phyloP scores from a whole-genome alignment of 305 asterid species.

The Fraxinus greggii region DNA sequence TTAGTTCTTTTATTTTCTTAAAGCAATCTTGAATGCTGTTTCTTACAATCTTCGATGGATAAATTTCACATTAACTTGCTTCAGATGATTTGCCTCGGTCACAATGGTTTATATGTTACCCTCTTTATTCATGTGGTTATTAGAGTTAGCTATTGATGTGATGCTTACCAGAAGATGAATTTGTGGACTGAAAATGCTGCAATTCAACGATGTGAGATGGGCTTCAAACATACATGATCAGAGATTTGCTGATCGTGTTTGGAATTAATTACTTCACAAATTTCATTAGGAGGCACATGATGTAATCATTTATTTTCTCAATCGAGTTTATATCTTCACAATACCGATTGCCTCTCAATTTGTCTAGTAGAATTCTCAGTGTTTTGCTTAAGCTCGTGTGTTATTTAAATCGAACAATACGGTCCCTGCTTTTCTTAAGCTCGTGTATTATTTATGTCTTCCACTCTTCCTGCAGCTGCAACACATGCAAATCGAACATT shows the following conservation, averaged over 20 bases:
- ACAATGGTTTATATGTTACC: neutral
- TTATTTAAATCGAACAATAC: neutral
- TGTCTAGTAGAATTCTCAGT: neutral
- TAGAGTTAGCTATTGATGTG: neutral
- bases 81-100: neutral
- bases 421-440: neutral
- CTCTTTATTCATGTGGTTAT: neutral
- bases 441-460: neutral
- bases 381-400: neutral
- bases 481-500: slow-evolving; percentile 68
- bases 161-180: neutral
- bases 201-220: neutral
- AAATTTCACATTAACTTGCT: neutral
- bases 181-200: neutral
- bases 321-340: neutral
- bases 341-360: neutral
- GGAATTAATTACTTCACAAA: neutral
- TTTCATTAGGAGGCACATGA: neutral
- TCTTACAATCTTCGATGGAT: neutral
- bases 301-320: neutral
- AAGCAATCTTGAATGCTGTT: neutral
- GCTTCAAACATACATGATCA: neutral
- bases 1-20: neutral
- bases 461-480: slow-evolving; percentile 59
- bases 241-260: neutral